Evolutionary conservation across 129 eudicot genomes (phyloP).

Genomic region (Dittrichia graveolens): DNA sequence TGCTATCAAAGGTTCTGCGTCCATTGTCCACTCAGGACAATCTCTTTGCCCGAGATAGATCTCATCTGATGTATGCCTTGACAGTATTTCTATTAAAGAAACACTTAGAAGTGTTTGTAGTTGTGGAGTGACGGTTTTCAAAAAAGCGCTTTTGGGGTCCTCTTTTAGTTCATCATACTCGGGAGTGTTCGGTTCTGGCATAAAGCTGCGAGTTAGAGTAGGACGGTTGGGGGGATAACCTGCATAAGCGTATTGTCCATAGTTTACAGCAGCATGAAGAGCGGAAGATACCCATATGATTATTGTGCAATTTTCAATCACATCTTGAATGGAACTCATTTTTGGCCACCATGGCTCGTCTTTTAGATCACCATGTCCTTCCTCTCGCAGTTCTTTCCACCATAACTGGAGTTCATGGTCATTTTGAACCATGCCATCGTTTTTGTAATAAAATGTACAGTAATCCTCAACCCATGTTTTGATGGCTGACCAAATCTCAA

Average conservation of each 20-base stretch:
- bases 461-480: conserved; percentile 51
- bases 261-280: conserved; percentile 70
- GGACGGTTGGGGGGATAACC: conserved; percentile 63
- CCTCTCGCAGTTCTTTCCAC: conserved; percentile 58
- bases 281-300: conserved; percentile 63
- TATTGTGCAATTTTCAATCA: conserved; percentile 44
- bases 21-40: conserved; percentile 50
- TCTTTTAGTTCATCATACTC: conserved; percentile 46
- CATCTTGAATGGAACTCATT: conserved; percentile 36
- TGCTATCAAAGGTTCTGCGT: conserved; percentile 42
- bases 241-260: conserved; percentile 62
- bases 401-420: conserved; percentile 56
- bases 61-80: conserved; percentile 55
- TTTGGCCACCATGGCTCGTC: conserved; percentile 72
- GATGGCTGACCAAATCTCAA: conserved; percentile 62
- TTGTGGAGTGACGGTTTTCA: conserved; percentile 47
- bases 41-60: conserved; percentile 54
- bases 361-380: conserved; percentile 59
- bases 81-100: conserved; percentile 47
- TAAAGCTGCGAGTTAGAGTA: conserved; percentile 45
- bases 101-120: conserved; percentile 42
- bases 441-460: conserved; percentile 48
- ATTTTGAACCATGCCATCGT: conserved; percentile 35
- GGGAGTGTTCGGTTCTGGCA: conserved; percentile 48
- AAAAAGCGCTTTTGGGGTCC: conserved; percentile 35